Conservation (phyloP, 805 yeast genomes). For the Maudiozyma saulgeensis region DNA sequence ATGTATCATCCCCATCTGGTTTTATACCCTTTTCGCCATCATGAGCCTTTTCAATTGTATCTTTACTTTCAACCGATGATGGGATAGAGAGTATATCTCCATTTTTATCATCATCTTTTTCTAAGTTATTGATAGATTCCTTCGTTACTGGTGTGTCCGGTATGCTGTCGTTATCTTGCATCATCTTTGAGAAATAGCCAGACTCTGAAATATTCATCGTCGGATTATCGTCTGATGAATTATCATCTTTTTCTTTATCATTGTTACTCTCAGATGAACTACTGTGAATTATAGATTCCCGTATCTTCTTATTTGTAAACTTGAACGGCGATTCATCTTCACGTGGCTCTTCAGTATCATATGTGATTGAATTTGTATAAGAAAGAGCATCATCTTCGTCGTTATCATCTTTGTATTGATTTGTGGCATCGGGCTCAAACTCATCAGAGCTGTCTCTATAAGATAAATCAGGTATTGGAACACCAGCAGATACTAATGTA, state of each 20-base stretch:
- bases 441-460: constrained; percentile 1
- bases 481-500: too few relatives aligned
- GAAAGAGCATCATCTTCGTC: constrained; percentile 7
- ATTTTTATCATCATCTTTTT: background rate
- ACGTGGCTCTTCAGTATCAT: constrained; percentile 5
- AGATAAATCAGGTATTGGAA: background rate
- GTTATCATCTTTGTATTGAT: background rate
- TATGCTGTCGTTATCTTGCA: constrained; percentile 2
- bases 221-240: constrained; percentile 8
- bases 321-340: constrained; percentile 8
- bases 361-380: constrained; percentile 6
- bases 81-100: constrained; percentile 1
- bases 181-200: constrained; percentile 22
- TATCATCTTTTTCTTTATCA: background rate
- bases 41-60: background rate
- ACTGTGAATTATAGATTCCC: constrained; percentile 12
- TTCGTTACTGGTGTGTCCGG: background rate
- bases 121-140: background rate
- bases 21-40: background rate
- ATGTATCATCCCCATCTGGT: background rate
- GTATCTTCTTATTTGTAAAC: constrained; percentile 6
- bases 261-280: constrained; percentile 8
- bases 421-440: background rate
- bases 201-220: constrained; percentile 13
- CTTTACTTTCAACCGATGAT: background rate